A percentile compares a stretch with the other conserved stretches of the same genome.
phyloP scores from a whole-genome alignment of 2,329 filamentous ascomycete genomes.

The Lecanicillium sp. region DNA sequence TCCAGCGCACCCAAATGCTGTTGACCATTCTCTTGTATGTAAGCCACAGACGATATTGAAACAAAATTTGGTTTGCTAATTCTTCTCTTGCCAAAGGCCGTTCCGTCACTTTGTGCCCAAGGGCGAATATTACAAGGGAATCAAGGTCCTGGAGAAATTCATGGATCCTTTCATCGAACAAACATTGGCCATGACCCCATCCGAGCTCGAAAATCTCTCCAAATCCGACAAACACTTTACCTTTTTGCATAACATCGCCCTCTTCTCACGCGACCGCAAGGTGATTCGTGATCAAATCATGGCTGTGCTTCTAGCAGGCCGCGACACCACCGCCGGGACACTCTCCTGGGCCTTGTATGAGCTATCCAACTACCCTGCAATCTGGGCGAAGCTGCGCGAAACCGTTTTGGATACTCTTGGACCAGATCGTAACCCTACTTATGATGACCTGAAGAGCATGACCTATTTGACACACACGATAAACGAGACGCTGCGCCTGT shows the following conservation, averaged over 20 bases:
- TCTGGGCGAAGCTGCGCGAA: slow-evolving; percentile 57
- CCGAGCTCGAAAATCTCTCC: slow-evolving; percentile 60
- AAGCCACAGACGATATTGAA: neutral
- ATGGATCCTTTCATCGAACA: slow-evolving; percentile 61
- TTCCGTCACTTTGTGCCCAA: slow-evolving; percentile 51
- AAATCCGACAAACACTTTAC: slow-evolving; percentile 60
- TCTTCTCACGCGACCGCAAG: slow-evolving; percentile 52
- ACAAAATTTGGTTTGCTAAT: neutral
- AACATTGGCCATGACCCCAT: slow-evolving; percentile 51
- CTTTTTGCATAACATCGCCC: slow-evolving; percentile 69
- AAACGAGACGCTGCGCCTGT: slow-evolving; percentile 70
- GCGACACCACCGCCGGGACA: slow-evolving; percentile 79
- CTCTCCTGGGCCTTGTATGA: slow-evolving; percentile 81
- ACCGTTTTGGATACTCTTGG: slow-evolving; percentile 68
- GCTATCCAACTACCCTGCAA: slow-evolving; percentile 60
- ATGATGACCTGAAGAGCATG: slow-evolving; percentile 79
- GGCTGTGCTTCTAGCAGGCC: slow-evolving; percentile 68
- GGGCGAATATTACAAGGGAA: slow-evolving; percentile 49
- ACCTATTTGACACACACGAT: slow-evolving; percentile 68
- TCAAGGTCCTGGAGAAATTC: slow-evolving; percentile 60
- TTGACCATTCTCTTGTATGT: slow-evolving; percentile 40
- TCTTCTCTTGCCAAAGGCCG: slow-evolving; percentile 44
- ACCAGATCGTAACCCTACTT: slow-evolving; percentile 53
- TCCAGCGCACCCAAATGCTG: slow-evolving; percentile 58
- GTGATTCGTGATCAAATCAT: slow-evolving; percentile 71